Percentiles rank a stretch among this genome's conserved stretches.
phyloP scores from a whole-genome alignment of 148 eudicot species.

The Cornus kousa region DNA sequence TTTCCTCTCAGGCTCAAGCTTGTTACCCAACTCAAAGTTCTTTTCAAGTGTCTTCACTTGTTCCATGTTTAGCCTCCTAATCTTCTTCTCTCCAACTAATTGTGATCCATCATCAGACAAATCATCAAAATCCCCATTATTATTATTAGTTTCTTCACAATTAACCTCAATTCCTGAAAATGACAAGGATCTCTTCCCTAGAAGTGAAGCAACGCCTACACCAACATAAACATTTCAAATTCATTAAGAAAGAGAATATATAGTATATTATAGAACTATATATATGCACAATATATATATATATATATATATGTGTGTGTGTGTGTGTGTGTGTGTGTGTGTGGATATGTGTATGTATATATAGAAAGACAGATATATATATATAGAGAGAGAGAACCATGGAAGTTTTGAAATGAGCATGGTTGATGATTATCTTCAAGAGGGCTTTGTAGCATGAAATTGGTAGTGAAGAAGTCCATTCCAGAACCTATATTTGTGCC shows the following conservation, averaged over 20 bases:
- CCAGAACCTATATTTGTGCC: constrained; percentile 31
- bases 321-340: not conserved
- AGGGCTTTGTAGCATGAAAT: constrained; percentile 80
- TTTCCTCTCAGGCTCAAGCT: constrained; percentile 96
- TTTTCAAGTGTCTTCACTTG: constrained; percentile 93
- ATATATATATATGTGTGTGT: too few species aligned
- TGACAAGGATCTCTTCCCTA: constrained; percentile 92
- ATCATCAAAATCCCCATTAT: constrained; percentile 53
- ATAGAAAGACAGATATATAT: not conserved
- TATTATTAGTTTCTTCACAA: constrained; percentile 28
- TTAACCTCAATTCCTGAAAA: constrained; percentile 54
- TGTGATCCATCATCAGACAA: constrained; percentile 89
- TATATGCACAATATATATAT: too few species aligned
- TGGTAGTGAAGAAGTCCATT: constrained; percentile 85
- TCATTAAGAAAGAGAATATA: not conserved
- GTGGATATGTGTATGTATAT: too few species aligned
- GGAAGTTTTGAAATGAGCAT: constrained; percentile 73
- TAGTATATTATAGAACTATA: too few species aligned
- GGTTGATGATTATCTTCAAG: constrained; percentile 52
- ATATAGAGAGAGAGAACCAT: constrained; percentile 41
- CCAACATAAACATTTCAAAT: not conserved
- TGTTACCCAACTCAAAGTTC: constrained; percentile 85
- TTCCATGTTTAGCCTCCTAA: constrained; percentile 80
- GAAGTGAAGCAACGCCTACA: constrained; percentile 54
- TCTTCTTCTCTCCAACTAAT: constrained; percentile 59